Evolutionary conservation across 805 yeast genomes (phyloP), one percentile per base, ranked within the genome.

Genomic region (Priceomyces carsonii): DNA sequence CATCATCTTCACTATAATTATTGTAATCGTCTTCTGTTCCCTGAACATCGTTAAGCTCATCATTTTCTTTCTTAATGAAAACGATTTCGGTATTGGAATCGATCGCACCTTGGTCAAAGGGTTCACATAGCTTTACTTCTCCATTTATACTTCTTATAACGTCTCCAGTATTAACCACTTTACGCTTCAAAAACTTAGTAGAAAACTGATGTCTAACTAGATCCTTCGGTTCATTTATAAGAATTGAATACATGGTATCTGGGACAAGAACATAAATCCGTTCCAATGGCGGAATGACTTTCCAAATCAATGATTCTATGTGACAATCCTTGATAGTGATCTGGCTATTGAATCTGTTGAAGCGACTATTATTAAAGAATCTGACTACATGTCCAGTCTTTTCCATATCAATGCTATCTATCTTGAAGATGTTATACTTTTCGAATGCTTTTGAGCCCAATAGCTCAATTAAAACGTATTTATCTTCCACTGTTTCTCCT

Each of bases 91-190:
- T 80, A 1, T 58, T 55, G 1, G 44, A 37, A 14, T 61, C 55
- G 1, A 83, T 48, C 5, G 54, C 44, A 1, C 95, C 95, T 52
- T 85, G 95, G 26, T 73, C 77, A 2, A 77, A 69, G 0, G 95
- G 95, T 46, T 85, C 95, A 53, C 88, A 77, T 16, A 80, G 69
- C 3, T 75, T 47, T 3, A 86, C 71, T 5, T 50, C 48, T 14
- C 84, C 84, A 42, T 71, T 70, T 13, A 77, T 48, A 4, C 53
- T 55, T 13, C 75, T 56, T 2, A 75, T 57, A 6, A 47, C 33
- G 40, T 73, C 77, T 16, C 72, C 75, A 29, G 66, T 71, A 19
- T 67, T 58, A 16, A 63, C 58, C 9, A 66, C 53, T 3, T 55
- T 47, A 2, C 48, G 35, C 2, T 28, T 29, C 20, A 58, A 45